A percentile compares a stretch with the other conserved stretches of the same genome.
phyloP scores from a whole-genome alignment of 202 grass and related monocot genomes.

The Sporobolus alterniflorus region DNA sequence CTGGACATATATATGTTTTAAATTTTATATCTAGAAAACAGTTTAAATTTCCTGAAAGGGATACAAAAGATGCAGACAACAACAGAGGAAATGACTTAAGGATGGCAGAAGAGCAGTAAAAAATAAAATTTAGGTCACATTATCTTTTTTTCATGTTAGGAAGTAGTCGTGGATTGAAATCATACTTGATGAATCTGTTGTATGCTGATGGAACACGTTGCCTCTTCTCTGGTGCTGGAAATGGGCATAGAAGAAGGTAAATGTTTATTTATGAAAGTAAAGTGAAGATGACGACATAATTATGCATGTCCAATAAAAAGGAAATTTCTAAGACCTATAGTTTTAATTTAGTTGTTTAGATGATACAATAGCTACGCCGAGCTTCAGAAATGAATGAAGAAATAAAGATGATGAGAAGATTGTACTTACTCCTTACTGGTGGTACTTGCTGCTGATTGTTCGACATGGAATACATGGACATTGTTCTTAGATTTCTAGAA shows the following conservation, averaged over 20 bases:
- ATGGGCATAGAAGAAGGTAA: neutral
- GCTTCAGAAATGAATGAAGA: neutral
- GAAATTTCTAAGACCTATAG: neutral
- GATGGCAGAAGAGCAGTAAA: neutral
- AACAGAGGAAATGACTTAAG: neutral
- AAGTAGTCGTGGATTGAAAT: conserved; percentile 18
- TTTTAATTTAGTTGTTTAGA: neutral
- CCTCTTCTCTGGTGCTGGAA: conserved; percentile 69
- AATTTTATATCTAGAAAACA: neutral
- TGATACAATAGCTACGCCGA: neutral
- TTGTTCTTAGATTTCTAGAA: conserved; percentile 40
- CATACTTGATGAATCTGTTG: conserved; percentile 93
- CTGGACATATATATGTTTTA: too few relatives aligned
- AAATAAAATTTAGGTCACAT: neutral
- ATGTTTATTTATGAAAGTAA: neutral
- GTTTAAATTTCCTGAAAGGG: neutral
- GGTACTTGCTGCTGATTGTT: conserved; percentile 60
- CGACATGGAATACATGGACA: conserved; percentile 25
- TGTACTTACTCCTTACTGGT: conserved; percentile 48
- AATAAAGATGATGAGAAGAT: conserved; percentile 14
- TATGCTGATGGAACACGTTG: conserved; percentile 89
- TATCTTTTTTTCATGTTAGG: neutral
- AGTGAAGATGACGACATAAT: neutral
- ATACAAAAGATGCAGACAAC: neutral
- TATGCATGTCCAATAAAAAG: neutral